Base-by-base conservation (phyloP, 2,329 filamentous ascomycete genomes). In the Fusarium pseudoanthophilum region DNA sequence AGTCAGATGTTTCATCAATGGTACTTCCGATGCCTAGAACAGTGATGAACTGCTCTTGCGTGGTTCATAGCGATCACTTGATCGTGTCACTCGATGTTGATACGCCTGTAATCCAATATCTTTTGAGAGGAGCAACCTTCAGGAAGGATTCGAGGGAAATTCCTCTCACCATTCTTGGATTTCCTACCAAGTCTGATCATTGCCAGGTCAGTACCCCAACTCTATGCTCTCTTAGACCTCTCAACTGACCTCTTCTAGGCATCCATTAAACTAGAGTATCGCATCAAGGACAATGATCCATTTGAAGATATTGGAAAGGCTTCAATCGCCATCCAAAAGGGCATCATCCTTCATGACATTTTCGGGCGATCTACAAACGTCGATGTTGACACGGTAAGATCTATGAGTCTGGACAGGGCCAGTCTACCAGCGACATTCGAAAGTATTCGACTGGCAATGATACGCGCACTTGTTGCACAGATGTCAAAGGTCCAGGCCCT, bases 181-280 rank as follows among this genome's bases (percentile, higher is more conserved):
- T 20, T 26, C 28, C 36, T 3, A 4, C 18, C 5, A 36, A 45
- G 4, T n/a, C 34, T 11, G 46, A 63, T 3, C 18, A 45, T 7
- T 37, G 13, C 4, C 46, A 40, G 5, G 59, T 55, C 21, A 18
- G 45, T 18, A 14, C 1, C 21, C 21, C 1, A 28, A 14, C 2
- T 13, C 2, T 7, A 4, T 18, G 7, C 0, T 5, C 15, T 1
- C 4, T 13, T 13, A 0, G 5, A n/a, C 11, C 7, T 16, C 5
- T 3, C 1, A 7, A 21, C 21, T 65, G 2, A 65, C 5, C 2
- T 13, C 4, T 18, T 2, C 7, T 1, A 65, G 59, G 16, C 18
- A 5, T 36, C 39, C 0, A 11, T 65, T 4, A 18, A 40, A 21
- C 8, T 65, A 1, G 46, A 40, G 8, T 65, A 65, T 13, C 24